Evolutionary conservation across 2,329 filamentous ascomycete genomes (phyloP), one percentile per base, ranked within the genome.

Genomic region (Plectosphaerella cucumerina): DNA sequence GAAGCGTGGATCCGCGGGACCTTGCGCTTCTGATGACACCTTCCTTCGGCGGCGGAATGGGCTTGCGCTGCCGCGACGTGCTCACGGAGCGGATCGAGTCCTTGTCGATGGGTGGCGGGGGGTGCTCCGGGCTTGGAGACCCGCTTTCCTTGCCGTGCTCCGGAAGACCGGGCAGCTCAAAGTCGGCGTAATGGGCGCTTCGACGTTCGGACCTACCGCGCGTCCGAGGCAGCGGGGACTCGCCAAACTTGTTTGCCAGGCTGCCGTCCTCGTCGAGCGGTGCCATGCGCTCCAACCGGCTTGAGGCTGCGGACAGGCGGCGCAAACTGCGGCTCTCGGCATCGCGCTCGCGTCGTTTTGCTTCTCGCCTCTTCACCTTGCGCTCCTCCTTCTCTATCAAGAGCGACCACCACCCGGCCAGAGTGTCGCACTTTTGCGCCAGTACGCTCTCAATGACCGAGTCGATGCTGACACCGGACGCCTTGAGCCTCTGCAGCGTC

Each of bases 371-470:
- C 55, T 74, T 80, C 57, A 92, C 86, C 68, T 99, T 99, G 9
- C 91, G 84, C 65, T 91, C 84, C 64, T 99, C 94, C 66, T 97
- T 99, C 63, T 97, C 94, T 10, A 97, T 84, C 37, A 99, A 72
- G 23, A 99, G 70, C 3, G 90, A 89, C 94, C 94, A 99, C 94
- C 94, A 99, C 6, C 94, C 94, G 47, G 91, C 90, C 46, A 99
- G 73, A 6, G 87, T 81, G 69, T 99, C 93, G 63, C 94, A 97
- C 57, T 90, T 82, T 65, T 96, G 90, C 4, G 91, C 84, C 34
- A 96, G 70, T 3, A 99, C 94, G 60, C 94, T 95, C 65, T 97
- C 93, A 56, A 97, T 93, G 8, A 99, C 90, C 54, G 87, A 81
- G 64, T 99, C 94, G 52, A 96, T 94, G 62, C 97, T 89, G 21